These are phyloP conservation scores for Globisporangium viniferum DNA, from an alignment of 352 stramenopile genomes.

Conservation along the genomic window DNA sequence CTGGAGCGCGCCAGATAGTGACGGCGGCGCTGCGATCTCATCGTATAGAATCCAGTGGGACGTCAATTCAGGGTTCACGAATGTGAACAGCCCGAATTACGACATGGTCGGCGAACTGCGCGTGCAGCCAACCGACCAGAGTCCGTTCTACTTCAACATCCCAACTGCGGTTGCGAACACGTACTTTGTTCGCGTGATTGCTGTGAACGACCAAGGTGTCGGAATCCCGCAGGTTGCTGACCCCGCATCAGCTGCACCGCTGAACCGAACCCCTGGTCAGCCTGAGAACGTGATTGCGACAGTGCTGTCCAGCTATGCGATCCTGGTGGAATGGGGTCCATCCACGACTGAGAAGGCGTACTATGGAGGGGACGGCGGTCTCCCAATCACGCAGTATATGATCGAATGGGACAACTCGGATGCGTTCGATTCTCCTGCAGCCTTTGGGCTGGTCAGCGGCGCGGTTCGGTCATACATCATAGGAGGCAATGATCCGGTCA, in stretches of 20 bases:
- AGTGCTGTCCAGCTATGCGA: slow-evolving; percentile 87
- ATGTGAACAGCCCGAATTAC: slow-evolving; percentile 71
- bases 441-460: slow-evolving; percentile 56
- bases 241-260: slow-evolving; percentile 48
- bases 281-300: slow-evolving; percentile 55
- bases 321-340: slow-evolving; percentile 89
- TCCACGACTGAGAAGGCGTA: slow-evolving; percentile 80
- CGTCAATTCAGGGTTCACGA: slow-evolving; percentile 56
- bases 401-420: slow-evolving; percentile 92
- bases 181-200: slow-evolving; percentile 90
- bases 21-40: slow-evolving; percentile 73
- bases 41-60: slow-evolving; percentile 95
- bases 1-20: slow-evolving; percentile 56
- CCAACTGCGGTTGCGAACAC: slow-evolving; percentile 44
- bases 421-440: slow-evolving; percentile 88
- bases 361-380: slow-evolving; percentile 91
- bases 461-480: slow-evolving; percentile 77
- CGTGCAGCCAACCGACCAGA: slow-evolving; percentile 30
- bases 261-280: slow-evolving; percentile 74
- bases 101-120: slow-evolving; percentile 44
- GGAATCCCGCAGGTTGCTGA: slow-evolving; percentile 43
- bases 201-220: slow-evolving; percentile 89
- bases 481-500: slow-evolving; percentile 91
- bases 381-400: slow-evolving; percentile 93
- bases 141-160: slow-evolving; percentile 92